These are phyloP conservation scores for Setomelanomma holmii DNA, from an alignment of 2,329 filamentous ascomycete genomes.

Conservation along the genomic window DNA sequence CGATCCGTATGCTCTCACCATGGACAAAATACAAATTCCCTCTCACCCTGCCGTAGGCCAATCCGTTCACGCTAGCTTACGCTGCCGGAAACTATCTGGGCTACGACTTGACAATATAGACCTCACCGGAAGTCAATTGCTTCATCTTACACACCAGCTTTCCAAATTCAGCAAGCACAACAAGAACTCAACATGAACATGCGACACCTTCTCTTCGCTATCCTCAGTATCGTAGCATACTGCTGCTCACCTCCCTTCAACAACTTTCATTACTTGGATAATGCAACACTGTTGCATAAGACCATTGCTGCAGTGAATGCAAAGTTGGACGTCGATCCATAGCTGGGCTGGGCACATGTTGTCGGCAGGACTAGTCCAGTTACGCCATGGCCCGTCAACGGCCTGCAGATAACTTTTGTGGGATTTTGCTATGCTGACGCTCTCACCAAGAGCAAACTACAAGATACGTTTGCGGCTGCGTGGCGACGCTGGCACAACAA, in stretches of 20 bases:
- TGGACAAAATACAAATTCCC: too few species aligned
- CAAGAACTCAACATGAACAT: neutral
- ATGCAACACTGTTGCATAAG: conserved; percentile 6
- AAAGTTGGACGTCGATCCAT: neutral
- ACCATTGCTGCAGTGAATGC: neutral
- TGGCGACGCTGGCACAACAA: conserved; percentile 1
- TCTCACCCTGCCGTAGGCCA: too few species aligned
- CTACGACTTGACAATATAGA: too few species aligned
- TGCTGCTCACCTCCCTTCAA: conserved; percentile 12
- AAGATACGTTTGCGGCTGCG: neutral
- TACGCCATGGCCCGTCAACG: conserved; percentile 6
- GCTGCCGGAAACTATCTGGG: too few species aligned
- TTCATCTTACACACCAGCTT: too few species aligned
- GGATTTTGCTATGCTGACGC: conserved; percentile 2
- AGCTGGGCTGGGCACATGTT: conserved; percentile 1
- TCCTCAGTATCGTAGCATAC: neutral
- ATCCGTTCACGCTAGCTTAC: too few species aligned
- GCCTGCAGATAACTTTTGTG: neutral
- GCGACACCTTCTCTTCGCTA: neutral
- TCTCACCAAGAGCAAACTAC: neutral
- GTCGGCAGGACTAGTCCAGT: conserved; percentile 3
- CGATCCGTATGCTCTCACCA: too few species aligned
- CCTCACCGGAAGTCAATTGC: too few species aligned
- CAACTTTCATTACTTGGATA: conserved; percentile 8
- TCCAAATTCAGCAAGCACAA: too few species aligned